These are phyloP conservation scores for Spathaspora arborariae DNA, from an alignment of 805 yeast genomes.

Conservation along the genomic window DNA sequence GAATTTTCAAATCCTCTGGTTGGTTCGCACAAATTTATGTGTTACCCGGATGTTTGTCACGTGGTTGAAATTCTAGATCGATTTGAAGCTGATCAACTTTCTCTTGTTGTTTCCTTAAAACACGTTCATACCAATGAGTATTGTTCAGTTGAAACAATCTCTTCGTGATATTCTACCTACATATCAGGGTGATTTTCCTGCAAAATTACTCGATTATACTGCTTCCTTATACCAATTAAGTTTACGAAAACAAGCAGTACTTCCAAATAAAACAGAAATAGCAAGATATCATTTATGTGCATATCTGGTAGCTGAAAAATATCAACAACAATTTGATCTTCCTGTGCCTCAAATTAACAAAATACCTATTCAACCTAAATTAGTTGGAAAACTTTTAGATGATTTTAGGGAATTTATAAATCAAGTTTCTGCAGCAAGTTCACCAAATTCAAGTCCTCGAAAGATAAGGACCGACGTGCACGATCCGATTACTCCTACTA, in stretches of 20 bases:
- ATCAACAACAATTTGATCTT: constrained; percentile 38
- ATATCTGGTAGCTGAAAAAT: constrained; percentile 52
- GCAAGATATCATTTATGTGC: constrained; percentile 72
- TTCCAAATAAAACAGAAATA: constrained; percentile 53
- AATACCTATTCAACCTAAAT: constrained; percentile 55
- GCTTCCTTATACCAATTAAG: constrained; percentile 48
- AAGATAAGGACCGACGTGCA: constrained; percentile 19
- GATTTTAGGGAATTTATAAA: constrained; percentile 43
- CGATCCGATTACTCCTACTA: constrained; percentile 14
- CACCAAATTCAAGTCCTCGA: constrained; percentile 19
- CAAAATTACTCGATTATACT: constrained; percentile 12
- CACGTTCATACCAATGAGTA: constrained; percentile 1
- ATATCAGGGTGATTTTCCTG: constrained; percentile 16
- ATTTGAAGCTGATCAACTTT: background rate
- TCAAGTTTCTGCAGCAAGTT: constrained; percentile 14
- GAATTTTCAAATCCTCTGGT: constrained; percentile 6
- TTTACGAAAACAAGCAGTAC: constrained; percentile 45
- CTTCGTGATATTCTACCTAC: constrained; percentile 51
- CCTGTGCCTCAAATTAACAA: constrained; percentile 47
- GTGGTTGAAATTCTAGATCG: background rate
- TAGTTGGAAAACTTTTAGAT: constrained; percentile 37
- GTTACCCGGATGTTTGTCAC: constrained; percentile 2
- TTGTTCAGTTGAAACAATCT: constrained; percentile 23
- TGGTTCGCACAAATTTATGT: background rate
- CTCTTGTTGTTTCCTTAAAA: background rate